phyloP scores from a whole-genome alignment of 768 basidiomycete genomes.

The Boletellus ananas region DNA sequence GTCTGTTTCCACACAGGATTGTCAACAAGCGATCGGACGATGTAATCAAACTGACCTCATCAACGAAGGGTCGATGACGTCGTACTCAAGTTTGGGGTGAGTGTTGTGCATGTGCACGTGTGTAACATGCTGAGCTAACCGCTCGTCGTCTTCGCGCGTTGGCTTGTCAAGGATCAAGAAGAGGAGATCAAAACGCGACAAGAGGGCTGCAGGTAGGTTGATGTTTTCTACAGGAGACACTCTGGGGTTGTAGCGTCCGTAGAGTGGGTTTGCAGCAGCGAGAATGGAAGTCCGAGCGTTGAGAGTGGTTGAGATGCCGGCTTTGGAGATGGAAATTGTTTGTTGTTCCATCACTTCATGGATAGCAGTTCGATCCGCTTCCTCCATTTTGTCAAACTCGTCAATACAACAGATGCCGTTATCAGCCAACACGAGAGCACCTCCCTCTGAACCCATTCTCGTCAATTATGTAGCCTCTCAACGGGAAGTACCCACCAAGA shows the following conservation, averaged over 20 bases:
- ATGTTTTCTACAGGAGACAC: conserved; percentile 98
- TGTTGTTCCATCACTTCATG: conserved; percentile 99
- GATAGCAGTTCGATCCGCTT: conserved; percentile 93
- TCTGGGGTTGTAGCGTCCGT: conserved; percentile 97
- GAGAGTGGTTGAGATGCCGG: conserved; percentile 96
- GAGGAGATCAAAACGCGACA: conserved; percentile 94
- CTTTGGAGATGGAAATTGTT: conserved; percentile 99
- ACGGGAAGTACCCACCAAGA: conserved; percentile 59
- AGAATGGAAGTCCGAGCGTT: conserved; percentile 97
- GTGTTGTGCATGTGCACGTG: conserved; percentile 95
- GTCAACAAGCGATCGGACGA: neutral
- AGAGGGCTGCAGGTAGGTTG: conserved; percentile 93
- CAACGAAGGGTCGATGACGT: conserved; percentile 78
- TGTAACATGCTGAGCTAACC: conserved; percentile 94
- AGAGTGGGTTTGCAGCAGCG: conserved; percentile 96
- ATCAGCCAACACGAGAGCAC: conserved; percentile 97
- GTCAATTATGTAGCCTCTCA: conserved; percentile 8
- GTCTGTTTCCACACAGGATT: conserved; percentile 42
- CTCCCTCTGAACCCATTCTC: conserved; percentile 68
- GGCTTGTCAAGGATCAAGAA: conserved; percentile 98
- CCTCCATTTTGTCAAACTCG: conserved; percentile 99
- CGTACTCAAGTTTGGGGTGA: conserved; percentile 82
- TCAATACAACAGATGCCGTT: conserved; percentile 99
- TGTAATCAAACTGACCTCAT: conserved; percentile 62
- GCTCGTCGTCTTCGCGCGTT: conserved; percentile 89